Evolutionary conservation across 345 rosid species (phyloP), one percentile per base, ranked within the genome.

Genomic region (Citrus sp.): DNA sequence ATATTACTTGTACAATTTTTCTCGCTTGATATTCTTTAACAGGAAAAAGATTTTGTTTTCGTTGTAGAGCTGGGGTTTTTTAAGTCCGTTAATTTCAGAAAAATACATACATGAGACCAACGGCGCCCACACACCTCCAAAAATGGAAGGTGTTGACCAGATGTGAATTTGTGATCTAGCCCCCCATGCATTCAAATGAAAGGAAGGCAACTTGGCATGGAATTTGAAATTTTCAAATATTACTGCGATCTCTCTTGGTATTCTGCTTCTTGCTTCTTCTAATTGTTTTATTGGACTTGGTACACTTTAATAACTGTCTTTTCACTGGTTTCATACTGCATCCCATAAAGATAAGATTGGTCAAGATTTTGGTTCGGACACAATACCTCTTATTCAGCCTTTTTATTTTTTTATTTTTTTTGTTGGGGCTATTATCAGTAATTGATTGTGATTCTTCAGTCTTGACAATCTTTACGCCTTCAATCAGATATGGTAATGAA

Each of bases 1-100:
- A 13, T 56, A 73, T 49, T 64, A 6, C 71, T 55, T 79, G 74
- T 68, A 54, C 73, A 77, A 73, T 73, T 86, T 76, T 73, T 77
- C 32, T 65, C 22, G 76, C 75, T 9, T 76, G 63, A 85, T 78
- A 81, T 79, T 81, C 85, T 79, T 82, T 82, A 37, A 69, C 78
- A 71, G 73, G 74, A 79, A 69, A 61, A 58, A 74, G 76, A 32
- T 71, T 46, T 65, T 46, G 30, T 80, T 74, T 68, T 82, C 77
- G 77, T 69, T 70, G 76, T 76, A 72, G 77, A 79, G 78, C 54
- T 72, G 5, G 13, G 70, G 78, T 28, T 54, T 40, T 56, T 16
- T 6, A n/a, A 74, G 72, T 49, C 67, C 21, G 38, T 73, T n/a
- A 21, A 35, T 67, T 64, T 54, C 14, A 2, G 32, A 56, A 46